Evolutionary conservation across 495 filamentous ascomycete species (phyloP).

Genomic region (Evansstolkia leycettana): DNA sequence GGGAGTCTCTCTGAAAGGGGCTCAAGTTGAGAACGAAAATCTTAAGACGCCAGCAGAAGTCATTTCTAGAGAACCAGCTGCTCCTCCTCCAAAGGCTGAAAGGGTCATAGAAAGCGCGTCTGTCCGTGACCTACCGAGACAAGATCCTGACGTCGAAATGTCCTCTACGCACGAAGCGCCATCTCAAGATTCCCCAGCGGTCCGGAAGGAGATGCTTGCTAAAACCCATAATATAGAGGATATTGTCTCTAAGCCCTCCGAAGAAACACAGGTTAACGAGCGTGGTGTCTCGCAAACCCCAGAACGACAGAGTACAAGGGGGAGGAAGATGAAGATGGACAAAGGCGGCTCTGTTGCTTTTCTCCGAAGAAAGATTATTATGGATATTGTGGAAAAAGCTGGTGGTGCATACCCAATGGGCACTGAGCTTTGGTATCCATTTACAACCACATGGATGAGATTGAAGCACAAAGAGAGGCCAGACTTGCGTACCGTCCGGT

Average conservation of each 20-base stretch:
- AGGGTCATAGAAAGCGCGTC: no score
- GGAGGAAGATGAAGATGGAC: constrained; percentile 1
- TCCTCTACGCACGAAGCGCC: no score
- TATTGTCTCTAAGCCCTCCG: background rate
- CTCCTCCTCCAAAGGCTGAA: background rate
- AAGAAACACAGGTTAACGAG: background rate
- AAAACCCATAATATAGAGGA: background rate
- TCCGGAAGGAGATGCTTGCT: background rate
- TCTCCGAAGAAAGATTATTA: constrained; percentile 49
- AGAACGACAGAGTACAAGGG: background rate
- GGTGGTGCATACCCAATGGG: constrained; percentile 63
- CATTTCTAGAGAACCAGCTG: background rate
- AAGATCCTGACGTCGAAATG: background rate
- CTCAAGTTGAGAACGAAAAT: background rate
- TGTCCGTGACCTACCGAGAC: no score
- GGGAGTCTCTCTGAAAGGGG: no score
- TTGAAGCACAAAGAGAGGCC: constrained; percentile 30
- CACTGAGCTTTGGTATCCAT: constrained; percentile 61
- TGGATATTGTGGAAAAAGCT: constrained; percentile 56
- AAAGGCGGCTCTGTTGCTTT: constrained; percentile 34
- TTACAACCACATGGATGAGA: constrained; percentile 48
- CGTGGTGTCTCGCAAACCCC: background rate
- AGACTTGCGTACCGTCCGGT: constrained; percentile 38
- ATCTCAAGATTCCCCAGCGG: background rate
- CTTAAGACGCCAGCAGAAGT: background rate